Conservation (phyloP, 768 basidiomycete genomes). For the Panaeolus cyanescens region DNA sequence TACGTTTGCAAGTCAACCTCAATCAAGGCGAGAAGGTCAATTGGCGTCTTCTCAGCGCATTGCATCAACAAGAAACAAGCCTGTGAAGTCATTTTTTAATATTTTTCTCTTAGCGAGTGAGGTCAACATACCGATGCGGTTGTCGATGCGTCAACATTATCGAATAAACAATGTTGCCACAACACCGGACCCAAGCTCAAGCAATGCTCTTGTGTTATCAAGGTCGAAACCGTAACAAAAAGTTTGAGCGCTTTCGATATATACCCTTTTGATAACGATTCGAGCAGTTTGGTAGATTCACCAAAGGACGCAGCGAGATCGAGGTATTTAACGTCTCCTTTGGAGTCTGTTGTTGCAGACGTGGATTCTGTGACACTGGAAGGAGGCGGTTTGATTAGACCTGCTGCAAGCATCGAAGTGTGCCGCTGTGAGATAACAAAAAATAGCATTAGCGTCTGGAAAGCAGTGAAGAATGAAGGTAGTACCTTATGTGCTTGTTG, state of each 20-base stretch:
- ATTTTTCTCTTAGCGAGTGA: neutral
- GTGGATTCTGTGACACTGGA: conserved; percentile 5
- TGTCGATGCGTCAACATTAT: conserved; percentile 38
- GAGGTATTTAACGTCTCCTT: conserved; percentile 18
- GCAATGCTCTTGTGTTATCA: conserved; percentile 53
- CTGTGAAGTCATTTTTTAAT: conserved; percentile 27
- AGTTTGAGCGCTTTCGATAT: conserved; percentile 53
- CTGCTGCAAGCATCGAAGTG: conserved; percentile 16
- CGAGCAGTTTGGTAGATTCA: conserved; percentile 38
- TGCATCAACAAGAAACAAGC: conserved; percentile 72
- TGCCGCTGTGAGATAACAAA: conserved; percentile 18
- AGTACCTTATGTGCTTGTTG: conserved; percentile 46
- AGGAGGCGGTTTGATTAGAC: conserved; percentile 7
- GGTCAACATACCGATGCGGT: conserved; percentile 49
- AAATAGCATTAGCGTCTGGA: neutral
- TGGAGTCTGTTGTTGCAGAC: too few species aligned
- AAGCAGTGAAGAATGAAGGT: neutral
- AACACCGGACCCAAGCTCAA: conserved; percentile 51
- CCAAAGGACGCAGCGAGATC: conserved; percentile 37
- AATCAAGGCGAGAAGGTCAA: conserved; percentile 50
- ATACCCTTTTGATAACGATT: conserved; percentile 48
- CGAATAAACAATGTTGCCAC: conserved; percentile 56
- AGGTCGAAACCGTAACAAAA: conserved; percentile 60
- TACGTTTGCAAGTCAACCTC: conserved; percentile 61
- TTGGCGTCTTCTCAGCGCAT: conserved; percentile 62